phyloP scores from a whole-genome alignment of 2,329 filamentous ascomycete genomes.

The Penicillium brasilianum region DNA sequence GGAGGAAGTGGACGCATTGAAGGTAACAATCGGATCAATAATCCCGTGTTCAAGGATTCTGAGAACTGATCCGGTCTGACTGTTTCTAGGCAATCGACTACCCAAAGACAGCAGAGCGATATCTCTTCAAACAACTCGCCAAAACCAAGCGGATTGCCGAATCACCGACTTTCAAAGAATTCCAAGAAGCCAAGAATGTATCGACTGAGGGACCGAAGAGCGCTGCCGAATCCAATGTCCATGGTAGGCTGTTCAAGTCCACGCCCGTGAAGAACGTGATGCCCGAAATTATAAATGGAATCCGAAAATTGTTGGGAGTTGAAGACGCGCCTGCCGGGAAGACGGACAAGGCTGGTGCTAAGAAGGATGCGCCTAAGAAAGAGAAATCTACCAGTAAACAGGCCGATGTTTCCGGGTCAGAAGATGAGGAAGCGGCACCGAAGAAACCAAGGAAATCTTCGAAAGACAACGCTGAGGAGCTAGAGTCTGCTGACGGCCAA shows the following conservation, averaged over 20 bases:
- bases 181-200: constrained; percentile 46
- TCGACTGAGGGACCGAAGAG: constrained; percentile 47
- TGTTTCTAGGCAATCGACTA: constrained; percentile 55
- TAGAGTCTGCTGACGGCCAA: constrained; percentile 11
- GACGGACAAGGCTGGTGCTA: constrained; percentile 16
- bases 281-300: constrained; percentile 50
- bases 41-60: not conserved
- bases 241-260: constrained; percentile 64
- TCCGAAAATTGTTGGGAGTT: constrained; percentile 47
- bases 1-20: constrained; percentile 62
- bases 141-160: constrained; percentile 64
- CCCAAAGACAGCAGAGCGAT: constrained; percentile 55
- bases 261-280: constrained; percentile 62
- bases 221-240: constrained; percentile 60
- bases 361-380: constrained; percentile 19
- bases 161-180: constrained; percentile 53
- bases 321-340: constrained; percentile 32
- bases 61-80: constrained; percentile 6
- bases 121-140: constrained; percentile 61
- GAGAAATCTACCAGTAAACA: constrained; percentile 14
- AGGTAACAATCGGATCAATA: constrained; percentile 44
- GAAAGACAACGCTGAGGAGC: constrained; percentile 11
- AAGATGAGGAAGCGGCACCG: constrained; percentile 10
- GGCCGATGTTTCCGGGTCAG: constrained; percentile 19
- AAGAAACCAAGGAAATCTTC: constrained; percentile 1